phyloP scores from a whole-genome alignment of 352 stramenopile species.

The Aphanomyces cochlioides region DNA sequence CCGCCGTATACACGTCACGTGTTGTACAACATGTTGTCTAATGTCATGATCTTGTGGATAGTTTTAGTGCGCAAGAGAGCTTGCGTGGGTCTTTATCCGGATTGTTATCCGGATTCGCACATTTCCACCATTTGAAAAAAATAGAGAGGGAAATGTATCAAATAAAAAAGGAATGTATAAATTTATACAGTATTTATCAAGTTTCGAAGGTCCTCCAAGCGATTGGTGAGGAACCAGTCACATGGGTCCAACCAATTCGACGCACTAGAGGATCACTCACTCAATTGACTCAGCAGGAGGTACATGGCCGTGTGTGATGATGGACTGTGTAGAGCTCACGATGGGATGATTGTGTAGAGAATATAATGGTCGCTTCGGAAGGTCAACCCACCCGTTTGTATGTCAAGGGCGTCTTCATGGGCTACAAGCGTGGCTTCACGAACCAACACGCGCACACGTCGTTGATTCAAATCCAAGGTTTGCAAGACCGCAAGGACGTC shows the following conservation, averaged over 20 bases:
- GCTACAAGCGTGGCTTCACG: constrained; percentile 96
- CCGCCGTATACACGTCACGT: too few species aligned
- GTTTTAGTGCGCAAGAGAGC: too few species aligned
- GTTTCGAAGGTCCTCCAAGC: constrained; percentile 28
- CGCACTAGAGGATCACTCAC: constrained; percentile 30
- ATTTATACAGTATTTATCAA: constrained; percentile 19
- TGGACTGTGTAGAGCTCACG: too few species aligned
- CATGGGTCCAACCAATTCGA: constrained; percentile 6
- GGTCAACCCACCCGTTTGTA: constrained; percentile 95
- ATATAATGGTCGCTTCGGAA: constrained; percentile 87
- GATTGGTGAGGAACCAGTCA: constrained; percentile 32
- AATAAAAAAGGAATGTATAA: background rate
- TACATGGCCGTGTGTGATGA: constrained; percentile 2
- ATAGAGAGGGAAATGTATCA: too few species aligned
- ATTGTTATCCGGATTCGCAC: background rate
- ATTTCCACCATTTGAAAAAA: too few species aligned
- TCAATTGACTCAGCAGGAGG: constrained; percentile 33
- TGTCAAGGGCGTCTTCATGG: constrained; percentile 98
- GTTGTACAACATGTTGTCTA: too few species aligned
- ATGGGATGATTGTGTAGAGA: constrained; percentile 42
- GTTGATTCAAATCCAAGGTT: constrained; percentile 99
- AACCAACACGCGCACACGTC: constrained; percentile 98
- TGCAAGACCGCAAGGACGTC: constrained; percentile 97
- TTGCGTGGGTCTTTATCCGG: too few species aligned
- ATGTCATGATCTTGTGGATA: too few species aligned